Conservation (phyloP, 148 eudicot genomes). For the Pharnaceum exiguum region DNA sequence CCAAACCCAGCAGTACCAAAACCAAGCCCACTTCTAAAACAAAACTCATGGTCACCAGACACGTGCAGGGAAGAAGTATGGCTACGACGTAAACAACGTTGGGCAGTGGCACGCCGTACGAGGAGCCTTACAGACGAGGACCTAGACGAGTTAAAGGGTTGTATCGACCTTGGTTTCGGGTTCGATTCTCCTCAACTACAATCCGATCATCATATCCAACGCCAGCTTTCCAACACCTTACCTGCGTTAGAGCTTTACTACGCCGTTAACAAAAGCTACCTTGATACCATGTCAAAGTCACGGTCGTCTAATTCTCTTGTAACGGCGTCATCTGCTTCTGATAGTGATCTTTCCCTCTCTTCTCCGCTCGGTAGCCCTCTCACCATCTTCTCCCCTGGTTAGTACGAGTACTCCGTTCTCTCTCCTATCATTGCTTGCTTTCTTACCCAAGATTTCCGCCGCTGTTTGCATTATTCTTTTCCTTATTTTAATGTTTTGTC, state of each 20-base stretch:
- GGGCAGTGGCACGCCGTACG: slow-evolving; percentile 21
- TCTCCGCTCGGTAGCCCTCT: slow-evolving; percentile 54
- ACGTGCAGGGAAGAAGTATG: slow-evolving; percentile 60
- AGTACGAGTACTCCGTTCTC: neutral
- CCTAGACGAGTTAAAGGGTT: slow-evolving; percentile 65
- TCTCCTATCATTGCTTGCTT: neutral
- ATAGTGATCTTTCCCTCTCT: slow-evolving; percentile 33
- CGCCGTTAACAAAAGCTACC: slow-evolving; percentile 57
- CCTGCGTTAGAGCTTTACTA: slow-evolving; percentile 70
- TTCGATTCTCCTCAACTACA: slow-evolving; percentile 58
- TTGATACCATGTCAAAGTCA: slow-evolving; percentile 41
- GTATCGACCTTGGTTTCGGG: slow-evolving; percentile 76
- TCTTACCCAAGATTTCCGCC: neutral
- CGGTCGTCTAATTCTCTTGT: slow-evolving; percentile 22
- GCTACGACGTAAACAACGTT: slow-evolving; percentile 40
- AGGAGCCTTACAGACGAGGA: slow-evolving; percentile 92
- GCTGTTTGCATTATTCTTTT: neutral
- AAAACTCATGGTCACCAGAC: slow-evolving; percentile 83
- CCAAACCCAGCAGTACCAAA: neutral
- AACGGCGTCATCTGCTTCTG: slow-evolving; percentile 16
- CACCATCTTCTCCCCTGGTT: slow-evolving; percentile 65
- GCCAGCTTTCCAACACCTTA: slow-evolving; percentile 52
- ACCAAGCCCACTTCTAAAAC: slow-evolving; percentile 38
- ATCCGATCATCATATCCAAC: slow-evolving; percentile 32
- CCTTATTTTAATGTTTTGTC: too few relatives aligned